Conservation (phyloP, 805 yeast genomes). For the Metschnikowia henanensis region DNA sequence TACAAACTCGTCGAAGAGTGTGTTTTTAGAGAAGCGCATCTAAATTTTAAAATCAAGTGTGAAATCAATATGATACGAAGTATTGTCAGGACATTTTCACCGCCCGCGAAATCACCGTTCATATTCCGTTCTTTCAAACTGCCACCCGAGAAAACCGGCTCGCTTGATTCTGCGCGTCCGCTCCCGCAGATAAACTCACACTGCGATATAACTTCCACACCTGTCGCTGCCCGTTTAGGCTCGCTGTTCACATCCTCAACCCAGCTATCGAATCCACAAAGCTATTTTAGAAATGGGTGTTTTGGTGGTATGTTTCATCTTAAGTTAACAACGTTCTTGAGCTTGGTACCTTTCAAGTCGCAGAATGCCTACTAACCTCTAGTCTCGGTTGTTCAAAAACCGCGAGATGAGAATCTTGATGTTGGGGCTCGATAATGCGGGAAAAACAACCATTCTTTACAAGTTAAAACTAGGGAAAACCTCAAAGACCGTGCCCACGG, state of each 20-base stretch:
- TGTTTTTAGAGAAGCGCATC: too few species aligned
- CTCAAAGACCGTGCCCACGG: conserved; percentile 94
- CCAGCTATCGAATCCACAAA: not conserved
- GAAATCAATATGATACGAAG: too few species aligned
- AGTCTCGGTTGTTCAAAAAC: conserved; percentile 57
- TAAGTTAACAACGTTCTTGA: too few species aligned
- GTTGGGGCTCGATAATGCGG: conserved; percentile 95
- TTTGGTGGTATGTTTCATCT: conserved; percentile 24
- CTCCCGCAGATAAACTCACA: too few species aligned
- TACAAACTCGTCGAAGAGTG: too few species aligned
- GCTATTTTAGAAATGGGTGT: conserved; percentile 18
- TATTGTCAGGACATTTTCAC: too few species aligned
- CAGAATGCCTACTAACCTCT: conserved; percentile 20
- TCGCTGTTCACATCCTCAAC: not conserved
- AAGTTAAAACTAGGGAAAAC: conserved; percentile 95
- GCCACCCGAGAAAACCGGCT: too few species aligned
- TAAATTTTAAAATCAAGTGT: too few species aligned
- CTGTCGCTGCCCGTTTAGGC: not conserved
- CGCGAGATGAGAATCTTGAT: conserved; percentile 95
- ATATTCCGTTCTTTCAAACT: too few species aligned
- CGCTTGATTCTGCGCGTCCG: not conserved
- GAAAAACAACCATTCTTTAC: conserved; percentile 95
- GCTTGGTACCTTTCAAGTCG: too few species aligned
- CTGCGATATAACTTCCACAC: not conserved
- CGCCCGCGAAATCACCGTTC: too few species aligned